phyloP scores from a whole-genome alignment of 1,139 yeast genomes.

The Yamadazyma atlantica region DNA sequence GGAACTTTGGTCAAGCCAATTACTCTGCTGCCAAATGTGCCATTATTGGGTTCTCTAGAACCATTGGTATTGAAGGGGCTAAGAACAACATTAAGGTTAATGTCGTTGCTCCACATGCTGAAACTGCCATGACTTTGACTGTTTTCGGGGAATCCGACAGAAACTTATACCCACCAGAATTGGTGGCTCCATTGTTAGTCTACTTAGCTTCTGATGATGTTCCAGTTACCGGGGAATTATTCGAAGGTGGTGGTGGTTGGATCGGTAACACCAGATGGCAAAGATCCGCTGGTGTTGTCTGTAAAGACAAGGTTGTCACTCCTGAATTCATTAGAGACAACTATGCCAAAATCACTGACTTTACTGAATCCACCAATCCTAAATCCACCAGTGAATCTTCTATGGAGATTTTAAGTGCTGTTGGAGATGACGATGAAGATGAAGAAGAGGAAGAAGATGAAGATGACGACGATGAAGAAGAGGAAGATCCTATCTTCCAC shows the following conservation, averaged over 20 bases:
- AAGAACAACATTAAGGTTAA: constrained; percentile 75
- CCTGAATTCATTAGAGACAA: constrained; percentile 73
- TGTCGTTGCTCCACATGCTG: constrained; percentile 95
- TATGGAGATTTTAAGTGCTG: constrained; percentile 71
- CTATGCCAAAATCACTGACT: constrained; percentile 67
- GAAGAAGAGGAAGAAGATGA: constrained; percentile 50
- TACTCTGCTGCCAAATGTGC: constrained; percentile 94
- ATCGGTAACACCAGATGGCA: constrained; percentile 94
- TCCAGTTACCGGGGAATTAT: constrained; percentile 46
- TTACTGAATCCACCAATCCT: constrained; percentile 62
- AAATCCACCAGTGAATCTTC: constrained; percentile 73
- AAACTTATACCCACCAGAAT: constrained; percentile 82
- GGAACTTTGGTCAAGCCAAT: constrained; percentile 96
- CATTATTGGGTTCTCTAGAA: constrained; percentile 78
- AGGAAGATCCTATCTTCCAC: constrained; percentile 44
- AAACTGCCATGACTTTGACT: constrained; percentile 93
- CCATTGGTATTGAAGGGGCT: constrained; percentile 89
- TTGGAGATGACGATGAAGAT: constrained; percentile 50
- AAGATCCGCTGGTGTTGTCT: constrained; percentile 82
- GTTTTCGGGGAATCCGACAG: constrained; percentile 75
- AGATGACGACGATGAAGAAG: constrained; percentile 52
- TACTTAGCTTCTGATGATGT: constrained; percentile 73
- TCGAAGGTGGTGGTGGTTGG: constrained; percentile 83
- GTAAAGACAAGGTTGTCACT: constrained; percentile 51
- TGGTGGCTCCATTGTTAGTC: constrained; percentile 88